Evolutionary conservation across 768 basidiomycete genomes (phyloP).

Genomic region (Pholiota microspora): DNA sequence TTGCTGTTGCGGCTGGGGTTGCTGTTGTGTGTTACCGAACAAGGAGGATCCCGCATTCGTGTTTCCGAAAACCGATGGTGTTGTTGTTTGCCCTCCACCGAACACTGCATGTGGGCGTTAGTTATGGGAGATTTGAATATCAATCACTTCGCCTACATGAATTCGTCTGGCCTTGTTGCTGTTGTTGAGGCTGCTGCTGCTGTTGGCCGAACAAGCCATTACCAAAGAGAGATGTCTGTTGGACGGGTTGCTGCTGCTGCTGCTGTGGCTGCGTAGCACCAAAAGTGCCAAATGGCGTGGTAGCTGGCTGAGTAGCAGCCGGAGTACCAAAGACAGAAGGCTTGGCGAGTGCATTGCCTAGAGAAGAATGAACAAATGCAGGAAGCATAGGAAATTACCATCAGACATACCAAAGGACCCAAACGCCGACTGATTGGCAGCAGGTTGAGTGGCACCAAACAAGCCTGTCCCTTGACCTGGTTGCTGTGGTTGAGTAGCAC

Average conservation of each 20-base stretch:
- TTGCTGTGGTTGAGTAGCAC: conserved; percentile 22
- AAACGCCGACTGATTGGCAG: conserved; percentile 16
- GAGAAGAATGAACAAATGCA: background rate
- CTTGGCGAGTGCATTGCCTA: conserved; percentile 12
- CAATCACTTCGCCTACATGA: conserved; percentile 12
- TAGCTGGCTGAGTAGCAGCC: conserved; percentile 14
- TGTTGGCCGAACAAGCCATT: conserved; percentile 19
- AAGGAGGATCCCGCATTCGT: conserved; percentile 17
- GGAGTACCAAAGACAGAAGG: conserved; percentile 20
- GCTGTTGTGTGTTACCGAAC: conserved; percentile 19
- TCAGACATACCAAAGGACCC: conserved; percentile 15
- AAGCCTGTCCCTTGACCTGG: conserved; percentile 22
- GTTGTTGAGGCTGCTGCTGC: conserved; percentile 20
- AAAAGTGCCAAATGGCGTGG: conserved; percentile 16
- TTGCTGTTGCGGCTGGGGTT: conserved; percentile 21
- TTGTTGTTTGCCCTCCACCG: conserved; percentile 13
- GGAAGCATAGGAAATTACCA: background rate
- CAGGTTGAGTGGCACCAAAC: conserved; percentile 18
- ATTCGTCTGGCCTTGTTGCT: conserved; percentile 13
- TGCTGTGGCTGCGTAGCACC: conserved; percentile 14
- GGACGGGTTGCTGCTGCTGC: conserved; percentile 22
- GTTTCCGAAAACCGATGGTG: conserved; percentile 18
- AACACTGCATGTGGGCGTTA: conserved; percentile 14
- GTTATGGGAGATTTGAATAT: background rate
- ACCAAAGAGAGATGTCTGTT: conserved; percentile 22